Conservation (phyloP, 108 stramenopile genomes). For the Cyclotella cryptica region DNA sequence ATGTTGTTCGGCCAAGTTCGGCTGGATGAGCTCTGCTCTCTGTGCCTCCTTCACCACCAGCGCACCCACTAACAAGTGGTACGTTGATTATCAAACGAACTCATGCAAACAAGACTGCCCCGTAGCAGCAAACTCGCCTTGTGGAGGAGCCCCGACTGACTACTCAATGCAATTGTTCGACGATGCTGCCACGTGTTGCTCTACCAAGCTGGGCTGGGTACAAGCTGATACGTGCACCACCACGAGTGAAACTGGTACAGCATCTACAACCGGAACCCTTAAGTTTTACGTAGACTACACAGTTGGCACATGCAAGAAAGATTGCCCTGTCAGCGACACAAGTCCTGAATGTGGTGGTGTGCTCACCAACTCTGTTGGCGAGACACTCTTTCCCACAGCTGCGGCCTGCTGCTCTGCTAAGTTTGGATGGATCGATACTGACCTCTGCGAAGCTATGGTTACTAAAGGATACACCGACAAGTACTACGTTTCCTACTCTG, state of each 20-base stretch:
- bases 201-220: slow-evolving; percentile 12
- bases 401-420: slow-evolving; percentile 2
- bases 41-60: slow-evolving; percentile 14
- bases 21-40: neutral
- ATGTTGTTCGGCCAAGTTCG: slow-evolving; percentile 10
- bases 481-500: slow-evolving; percentile 4
- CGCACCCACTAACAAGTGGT: slow-evolving; percentile 2
- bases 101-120: slow-evolving; percentile 13
- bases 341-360: slow-evolving; percentile 19
- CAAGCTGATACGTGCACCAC: neutral
- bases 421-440: slow-evolving; percentile 4
- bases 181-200: slow-evolving; percentile 6
- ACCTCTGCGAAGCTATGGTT: neutral
- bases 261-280: neutral
- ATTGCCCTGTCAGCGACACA: neutral
- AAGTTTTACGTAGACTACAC: neutral
- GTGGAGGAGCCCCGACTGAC: slow-evolving; percentile 7
- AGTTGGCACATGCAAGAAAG: slow-evolving; percentile 1
- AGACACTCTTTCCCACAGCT: slow-evolving; percentile 3
- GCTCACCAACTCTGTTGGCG: slow-evolving; percentile 3
- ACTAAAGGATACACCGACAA: slow-evolving; percentile 9
- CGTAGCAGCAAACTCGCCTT: neutral
- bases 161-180: neutral
- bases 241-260: neutral
- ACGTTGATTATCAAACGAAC: slow-evolving; percentile 14